Base-by-base conservation (phyloP, 1,139 yeast genomes). In the Geotrichum australiense region DNA sequence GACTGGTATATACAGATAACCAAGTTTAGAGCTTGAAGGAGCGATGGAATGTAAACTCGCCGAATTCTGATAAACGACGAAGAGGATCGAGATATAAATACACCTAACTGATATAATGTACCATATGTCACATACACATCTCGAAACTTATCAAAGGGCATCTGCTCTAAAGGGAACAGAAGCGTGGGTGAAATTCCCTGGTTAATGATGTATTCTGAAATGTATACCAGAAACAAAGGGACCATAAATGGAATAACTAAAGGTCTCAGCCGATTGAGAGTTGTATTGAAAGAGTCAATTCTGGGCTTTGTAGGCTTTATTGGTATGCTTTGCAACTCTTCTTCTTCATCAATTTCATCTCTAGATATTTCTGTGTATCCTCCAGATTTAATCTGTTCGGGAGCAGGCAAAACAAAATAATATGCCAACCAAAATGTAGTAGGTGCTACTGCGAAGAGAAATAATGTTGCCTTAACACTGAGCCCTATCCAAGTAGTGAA, bases 61-160 rank as follows among this genome's bases (percentile, higher is more conserved):
- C 63, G 67, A 34, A 87, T 63, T 37, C 94, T 64, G 26, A 84
- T 54, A 46, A 80, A 69, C 5, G 78, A 69, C 1, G 85, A 78
- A 1, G 95, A 84, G 0, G 96, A 83, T 44, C 97, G 68, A 1
- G 96, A 86, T 1, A 91, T 72, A 54, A 89, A 86, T 0, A 91
- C 98, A 5, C 98, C 98, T 5, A 86, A 60, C 59, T 91, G 97
- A 57, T 91, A 91, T 2, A 89, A 61, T 5, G 94, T 82, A n/a
- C 96, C 94, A 57, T 91, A 91, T 0, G 87, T 80, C 18, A 91
- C 97, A 58, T 91, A 91, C 6, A 85, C 81, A 53, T 91, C 98
- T 49, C 97, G 70, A 59, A 75, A 85, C 16, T 74, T 66, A 2
- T 67, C 58, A 56, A 87, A 84, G 0, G 94, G 93, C 58, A 83